Conservation (phyloP, 768 basidiomycete species). For the Phanerochaete carnosa region DNA sequence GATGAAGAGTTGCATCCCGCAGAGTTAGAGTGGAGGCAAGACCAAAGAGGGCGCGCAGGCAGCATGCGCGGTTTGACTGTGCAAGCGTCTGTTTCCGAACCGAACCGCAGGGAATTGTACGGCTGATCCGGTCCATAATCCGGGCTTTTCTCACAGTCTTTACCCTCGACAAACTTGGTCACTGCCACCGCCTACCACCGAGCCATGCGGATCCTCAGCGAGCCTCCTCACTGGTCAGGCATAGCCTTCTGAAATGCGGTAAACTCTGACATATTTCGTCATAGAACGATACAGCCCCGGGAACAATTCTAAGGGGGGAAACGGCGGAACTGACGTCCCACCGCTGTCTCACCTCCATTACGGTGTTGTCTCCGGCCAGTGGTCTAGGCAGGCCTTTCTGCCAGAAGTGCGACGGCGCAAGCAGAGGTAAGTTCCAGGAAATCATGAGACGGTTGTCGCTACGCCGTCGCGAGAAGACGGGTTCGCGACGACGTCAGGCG, state of each 20-base stretch:
- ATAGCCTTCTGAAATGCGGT: neutral
- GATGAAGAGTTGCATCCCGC: too few species aligned
- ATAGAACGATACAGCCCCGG: neutral
- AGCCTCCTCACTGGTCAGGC: neutral
- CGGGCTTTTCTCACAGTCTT: neutral
- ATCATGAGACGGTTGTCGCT: neutral
- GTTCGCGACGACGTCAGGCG: neutral
- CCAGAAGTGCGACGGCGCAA: too few species aligned
- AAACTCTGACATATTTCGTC: neutral
- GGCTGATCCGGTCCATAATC: too few species aligned
- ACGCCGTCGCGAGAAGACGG: neutral
- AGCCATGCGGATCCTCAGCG: neutral
- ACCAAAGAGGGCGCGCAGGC: too few species aligned
- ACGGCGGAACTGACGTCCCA: neutral
- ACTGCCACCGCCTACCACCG: slow-evolving; percentile 1
- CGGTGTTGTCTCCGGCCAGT: neutral
- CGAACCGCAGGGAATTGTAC: neutral
- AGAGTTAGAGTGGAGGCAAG: too few species aligned
- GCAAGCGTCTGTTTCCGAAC: neutral
- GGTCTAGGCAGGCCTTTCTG: neutral
- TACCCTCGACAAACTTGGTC: neutral
- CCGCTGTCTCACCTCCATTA: neutral
- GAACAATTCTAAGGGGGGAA: neutral
- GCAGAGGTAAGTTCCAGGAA: neutral
- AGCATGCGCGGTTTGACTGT: too few species aligned